A percentile compares a stretch with the other conserved stretches of the same genome.
These are phyloP conservation scores for Coccomyxa sp. DNA, from an alignment of 139 green algal genomes.

Conservation along the genomic window DNA sequence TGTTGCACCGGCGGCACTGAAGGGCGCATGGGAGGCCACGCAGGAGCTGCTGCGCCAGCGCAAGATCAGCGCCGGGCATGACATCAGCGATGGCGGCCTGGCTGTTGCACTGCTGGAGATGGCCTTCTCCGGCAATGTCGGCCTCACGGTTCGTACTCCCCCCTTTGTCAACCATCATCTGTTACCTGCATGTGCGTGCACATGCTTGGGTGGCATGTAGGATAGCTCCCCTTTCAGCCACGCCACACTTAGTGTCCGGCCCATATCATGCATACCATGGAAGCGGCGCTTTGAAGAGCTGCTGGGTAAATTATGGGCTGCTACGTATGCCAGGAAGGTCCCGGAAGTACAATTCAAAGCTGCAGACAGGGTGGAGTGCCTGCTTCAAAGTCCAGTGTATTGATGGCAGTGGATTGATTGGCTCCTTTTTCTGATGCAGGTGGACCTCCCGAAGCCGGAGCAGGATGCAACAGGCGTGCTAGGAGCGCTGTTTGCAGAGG, in stretches of 20 bases:
- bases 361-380: too few relatives aligned
- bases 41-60: conserved; percentile 69
- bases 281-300: too few relatives aligned
- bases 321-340: too few relatives aligned
- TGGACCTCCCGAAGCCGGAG: conserved; percentile 51
- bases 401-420: too few relatives aligned
- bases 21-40: conserved; percentile 72
- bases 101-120: conserved; percentile 88
- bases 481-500: conserved; percentile 88
- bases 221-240: not conserved
- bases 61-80: conserved; percentile 83
- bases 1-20: conserved; percentile 63
- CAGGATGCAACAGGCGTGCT: conserved; percentile 28
- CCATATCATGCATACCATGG: not conserved
- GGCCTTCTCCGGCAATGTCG: conserved; percentile 85
- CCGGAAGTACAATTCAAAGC: too few relatives aligned
- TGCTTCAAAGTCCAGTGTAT: too few relatives aligned
- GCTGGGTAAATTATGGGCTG: too few relatives aligned
- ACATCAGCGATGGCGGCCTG: conserved; percentile 93
- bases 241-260: not conserved
- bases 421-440: conserved; percentile 1
- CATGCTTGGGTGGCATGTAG: not conserved
- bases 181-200: not conserved
- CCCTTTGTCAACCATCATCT: not conserved
- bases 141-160: conserved; percentile 30